Evolutionary conservation across 352 stramenopile species (phyloP).

Genomic region (Phytopythium boreale): DNA sequence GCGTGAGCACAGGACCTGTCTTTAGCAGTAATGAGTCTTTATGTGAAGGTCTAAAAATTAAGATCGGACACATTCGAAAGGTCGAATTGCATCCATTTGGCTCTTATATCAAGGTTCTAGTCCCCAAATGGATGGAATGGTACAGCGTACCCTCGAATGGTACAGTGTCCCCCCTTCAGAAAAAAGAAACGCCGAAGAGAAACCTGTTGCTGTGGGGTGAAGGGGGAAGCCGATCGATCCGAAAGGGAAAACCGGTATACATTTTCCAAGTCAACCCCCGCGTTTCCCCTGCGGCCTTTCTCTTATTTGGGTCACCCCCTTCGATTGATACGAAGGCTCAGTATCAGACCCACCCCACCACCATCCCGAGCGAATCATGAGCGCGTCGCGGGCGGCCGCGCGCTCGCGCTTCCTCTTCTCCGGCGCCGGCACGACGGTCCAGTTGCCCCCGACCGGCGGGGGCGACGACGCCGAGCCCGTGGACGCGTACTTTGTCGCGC

Average conservation of each 20-base stretch:
- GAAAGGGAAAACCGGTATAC: slow-evolving; percentile 1
- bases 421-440: slow-evolving; percentile 42
- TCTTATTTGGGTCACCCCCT: not conserved
- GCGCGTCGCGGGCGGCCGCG: slow-evolving; percentile 13
- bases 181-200: slow-evolving; percentile 3
- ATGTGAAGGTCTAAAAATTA: not conserved
- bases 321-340: not conserved
- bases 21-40: not conserved
- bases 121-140: not conserved
- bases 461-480: slow-evolving; percentile 8
- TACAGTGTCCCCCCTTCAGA: not conserved
- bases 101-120: not conserved
- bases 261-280: not conserved
- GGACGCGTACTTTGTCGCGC: slow-evolving; percentile 69
- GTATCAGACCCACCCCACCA: not conserved
- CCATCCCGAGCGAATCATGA: not conserved
- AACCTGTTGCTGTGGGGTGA: too few relatives aligned
- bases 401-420: slow-evolving; percentile 46
- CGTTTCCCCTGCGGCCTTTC: not conserved
- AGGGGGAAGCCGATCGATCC: not conserved
- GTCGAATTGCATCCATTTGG: not conserved
- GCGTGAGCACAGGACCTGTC: not conserved
- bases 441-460: slow-evolving; percentile 18
- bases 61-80: not conserved
- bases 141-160: not conserved